Percentiles rank a stretch among this genome's conserved stretches.
Conservation (phyloP, 2,329 filamentous ascomycete genomes). For the Scorias spongiosa region DNA sequence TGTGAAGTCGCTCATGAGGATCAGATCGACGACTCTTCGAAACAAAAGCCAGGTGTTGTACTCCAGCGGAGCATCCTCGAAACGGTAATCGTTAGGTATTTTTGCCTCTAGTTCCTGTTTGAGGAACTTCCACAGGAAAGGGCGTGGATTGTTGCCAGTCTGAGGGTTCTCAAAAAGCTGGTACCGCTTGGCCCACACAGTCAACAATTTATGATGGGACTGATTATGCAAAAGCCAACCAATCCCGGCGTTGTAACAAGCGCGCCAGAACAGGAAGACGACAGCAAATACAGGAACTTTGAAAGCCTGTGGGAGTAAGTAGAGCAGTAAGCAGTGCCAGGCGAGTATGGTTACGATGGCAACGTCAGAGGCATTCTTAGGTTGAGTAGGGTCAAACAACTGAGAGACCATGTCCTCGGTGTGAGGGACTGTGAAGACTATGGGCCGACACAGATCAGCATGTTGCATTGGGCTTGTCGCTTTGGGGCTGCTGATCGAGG, state of each 20-base stretch:
- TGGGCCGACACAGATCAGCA: conserved; percentile 11
- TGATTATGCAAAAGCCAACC: conserved; percentile 78
- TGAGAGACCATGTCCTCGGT: conserved; percentile 99
- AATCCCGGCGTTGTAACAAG: conserved; percentile 86
- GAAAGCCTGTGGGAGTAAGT: conserved; percentile 50
- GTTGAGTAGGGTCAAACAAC: conserved; percentile 81
- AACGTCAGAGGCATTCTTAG: conserved; percentile 83
- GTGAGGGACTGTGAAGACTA: conserved; percentile 88
- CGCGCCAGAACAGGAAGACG: conserved; percentile 83
- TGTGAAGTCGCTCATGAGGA: conserved; percentile 96
- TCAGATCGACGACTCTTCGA: conserved; percentile 85
- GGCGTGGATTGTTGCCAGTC: conserved; percentile 67
- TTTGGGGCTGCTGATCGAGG: background rate
- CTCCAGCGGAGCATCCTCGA: conserved; percentile 84
- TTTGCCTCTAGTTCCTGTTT: conserved; percentile 89
- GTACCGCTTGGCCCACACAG: conserved; percentile 74
- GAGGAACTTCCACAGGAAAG: conserved; percentile 66
- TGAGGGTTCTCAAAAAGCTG: conserved; percentile 73
- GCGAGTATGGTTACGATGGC: conserved; percentile 66
- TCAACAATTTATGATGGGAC: conserved; percentile 73
- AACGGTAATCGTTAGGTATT: conserved; percentile 83
- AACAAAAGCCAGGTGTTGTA: conserved; percentile 99
- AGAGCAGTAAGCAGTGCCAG: conserved; percentile 59
- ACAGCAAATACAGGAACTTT: conserved; percentile 66
- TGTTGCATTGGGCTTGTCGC: conserved; percentile 1